phyloP scores from a whole-genome alignment of 257 asterid species.

The Fraxinus excelsior region DNA sequence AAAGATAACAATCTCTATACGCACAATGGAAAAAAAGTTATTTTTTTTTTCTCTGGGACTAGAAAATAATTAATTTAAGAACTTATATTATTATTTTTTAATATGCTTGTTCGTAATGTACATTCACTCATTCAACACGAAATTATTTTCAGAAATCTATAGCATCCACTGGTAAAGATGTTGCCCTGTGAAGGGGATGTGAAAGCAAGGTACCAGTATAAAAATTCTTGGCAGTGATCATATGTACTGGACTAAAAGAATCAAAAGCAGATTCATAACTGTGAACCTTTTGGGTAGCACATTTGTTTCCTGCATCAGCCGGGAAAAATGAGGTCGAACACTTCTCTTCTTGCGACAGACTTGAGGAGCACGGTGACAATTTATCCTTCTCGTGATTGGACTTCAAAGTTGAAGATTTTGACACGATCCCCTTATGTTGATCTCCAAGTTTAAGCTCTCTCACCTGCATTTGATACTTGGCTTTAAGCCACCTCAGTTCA shows the following conservation, averaged over 20 bases:
- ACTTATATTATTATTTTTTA: neutral
- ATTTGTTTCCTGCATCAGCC: neutral
- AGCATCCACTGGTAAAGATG: constrained; percentile 33
- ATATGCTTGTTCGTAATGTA: neutral
- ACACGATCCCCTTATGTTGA: constrained; percentile 29
- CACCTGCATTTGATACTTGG: constrained; percentile 32
- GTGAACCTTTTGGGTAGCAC: neutral
- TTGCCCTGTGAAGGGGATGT: constrained; percentile 34
- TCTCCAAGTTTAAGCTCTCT: constrained; percentile 29
- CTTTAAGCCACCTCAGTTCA: constrained; percentile 46
- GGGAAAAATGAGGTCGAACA: neutral
- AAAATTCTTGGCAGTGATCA: constrained; percentile 27
- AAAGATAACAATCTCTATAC: neutral
- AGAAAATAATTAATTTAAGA: neutral
- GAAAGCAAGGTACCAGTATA: constrained; percentile 26
- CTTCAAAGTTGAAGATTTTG: constrained; percentile 17
- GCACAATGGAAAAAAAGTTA: neutral
- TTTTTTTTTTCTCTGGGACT: neutral
- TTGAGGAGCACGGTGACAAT: neutral
- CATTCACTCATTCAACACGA: neutral
- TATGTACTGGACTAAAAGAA: constrained; percentile 4
- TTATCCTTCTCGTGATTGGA: constrained; percentile 9
- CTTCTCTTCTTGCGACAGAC: neutral
- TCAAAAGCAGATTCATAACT: neutral
- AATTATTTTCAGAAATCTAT: constrained; percentile 17